Conservation (phyloP, 495 filamentous ascomycete genomes). For the Aspergillus egyptiacus region DNA sequence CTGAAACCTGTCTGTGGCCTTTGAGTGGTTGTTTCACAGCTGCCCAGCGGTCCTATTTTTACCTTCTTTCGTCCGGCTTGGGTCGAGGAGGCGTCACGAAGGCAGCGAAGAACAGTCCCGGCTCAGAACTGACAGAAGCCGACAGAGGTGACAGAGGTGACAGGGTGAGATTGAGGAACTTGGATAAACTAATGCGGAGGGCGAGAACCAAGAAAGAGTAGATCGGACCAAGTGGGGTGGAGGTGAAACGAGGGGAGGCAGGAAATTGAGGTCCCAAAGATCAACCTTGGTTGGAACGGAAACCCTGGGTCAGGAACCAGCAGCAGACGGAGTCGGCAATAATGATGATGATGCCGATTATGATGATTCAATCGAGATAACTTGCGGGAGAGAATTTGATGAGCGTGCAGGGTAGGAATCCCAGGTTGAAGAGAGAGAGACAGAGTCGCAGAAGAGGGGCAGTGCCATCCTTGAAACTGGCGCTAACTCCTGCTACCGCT, state of each 20-base stretch:
- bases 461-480: conserved; percentile 4
- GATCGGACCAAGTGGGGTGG: conserved; percentile 11
- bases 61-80: conserved; percentile 5
- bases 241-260: conserved; percentile 9
- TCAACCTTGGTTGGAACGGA: conserved; percentile 12
- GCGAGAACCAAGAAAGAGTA: conserved; percentile 14
- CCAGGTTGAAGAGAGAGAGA: neutral
- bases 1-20: neutral
- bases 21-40: conserved; percentile 16
- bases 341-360: too few relatives aligned
- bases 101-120: neutral
- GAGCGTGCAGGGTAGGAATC: too few relatives aligned
- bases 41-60: conserved; percentile 19
- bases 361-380: too few relatives aligned
- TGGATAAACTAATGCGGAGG: conserved; percentile 9
- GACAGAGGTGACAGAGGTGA: conserved; percentile 1
- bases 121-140: too few relatives aligned
- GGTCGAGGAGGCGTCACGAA: neutral
- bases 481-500: conserved; percentile 18
- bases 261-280: neutral
- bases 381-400: too few relatives aligned
- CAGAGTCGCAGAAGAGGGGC: conserved; percentile 5
- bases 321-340: too few relatives aligned
- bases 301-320: conserved; percentile 10
- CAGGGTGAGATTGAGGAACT: neutral